A percentile compares a stretch with the other conserved stretches of the same genome.
phyloP scores from a whole-genome alignment of 352 stramenopile species.

The Blastocystis sp. region DNA sequence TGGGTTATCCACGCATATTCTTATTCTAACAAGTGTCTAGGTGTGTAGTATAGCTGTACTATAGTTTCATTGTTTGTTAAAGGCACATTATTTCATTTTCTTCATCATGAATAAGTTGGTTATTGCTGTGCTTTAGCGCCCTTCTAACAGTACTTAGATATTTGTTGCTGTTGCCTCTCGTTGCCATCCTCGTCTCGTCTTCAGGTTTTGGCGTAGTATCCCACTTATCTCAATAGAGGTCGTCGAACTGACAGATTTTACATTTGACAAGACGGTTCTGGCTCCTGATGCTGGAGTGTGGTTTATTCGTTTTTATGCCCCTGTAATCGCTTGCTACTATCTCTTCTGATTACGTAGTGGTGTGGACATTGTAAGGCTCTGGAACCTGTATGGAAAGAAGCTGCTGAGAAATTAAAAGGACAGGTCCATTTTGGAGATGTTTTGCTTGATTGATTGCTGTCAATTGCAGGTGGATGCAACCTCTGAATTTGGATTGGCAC shows the following conservation, averaged over 20 bases:
- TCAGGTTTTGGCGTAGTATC: neutral
- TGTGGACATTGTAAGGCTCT: slow-evolving; percentile 50
- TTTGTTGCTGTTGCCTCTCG: neutral
- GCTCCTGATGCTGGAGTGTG: slow-evolving; percentile 29
- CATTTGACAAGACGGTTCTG: slow-evolving; percentile 19
- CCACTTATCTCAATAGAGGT: neutral
- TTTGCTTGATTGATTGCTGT: neutral
- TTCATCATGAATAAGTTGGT: neutral
- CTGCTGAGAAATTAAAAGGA: slow-evolving; percentile 20
- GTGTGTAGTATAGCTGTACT: neutral
- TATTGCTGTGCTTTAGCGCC: neutral
- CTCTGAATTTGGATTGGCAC: neutral
- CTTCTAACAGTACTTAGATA: neutral
- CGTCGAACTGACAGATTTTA: slow-evolving; percentile 9
- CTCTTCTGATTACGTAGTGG: neutral
- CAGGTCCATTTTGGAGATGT: slow-evolving; percentile 44
- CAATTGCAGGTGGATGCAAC: slow-evolving; percentile 1
- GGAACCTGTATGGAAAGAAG: neutral
- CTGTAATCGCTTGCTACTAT: neutral
- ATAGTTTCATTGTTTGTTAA: slow-evolving; percentile 13
- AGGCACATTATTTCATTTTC: neutral
- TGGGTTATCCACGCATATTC: neutral
- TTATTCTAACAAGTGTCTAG: neutral
- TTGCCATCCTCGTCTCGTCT: neutral
- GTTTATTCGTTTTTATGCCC: slow-evolving; percentile 53